phyloP scores from a whole-genome alignment of 441 rosid species.

The Eutrema salsugineum region DNA sequence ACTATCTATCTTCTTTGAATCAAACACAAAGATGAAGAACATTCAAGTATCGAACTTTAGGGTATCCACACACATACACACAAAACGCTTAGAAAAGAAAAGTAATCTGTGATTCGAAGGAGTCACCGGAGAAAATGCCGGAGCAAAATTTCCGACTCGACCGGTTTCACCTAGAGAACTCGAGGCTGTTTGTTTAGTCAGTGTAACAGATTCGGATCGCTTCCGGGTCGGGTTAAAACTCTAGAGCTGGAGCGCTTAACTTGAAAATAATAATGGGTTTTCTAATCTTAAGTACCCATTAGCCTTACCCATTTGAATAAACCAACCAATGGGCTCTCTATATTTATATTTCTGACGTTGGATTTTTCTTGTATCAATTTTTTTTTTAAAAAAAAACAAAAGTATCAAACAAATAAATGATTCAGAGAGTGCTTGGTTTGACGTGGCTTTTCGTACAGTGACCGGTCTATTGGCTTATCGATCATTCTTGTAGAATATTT shows the following conservation, averaged over 20 bases:
- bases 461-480: not conserved
- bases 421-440: slow-evolving; percentile 7
- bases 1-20: too few relatives aligned
- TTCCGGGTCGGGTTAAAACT: not conserved
- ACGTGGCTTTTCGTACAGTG: not conserved
- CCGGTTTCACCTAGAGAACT: not conserved
- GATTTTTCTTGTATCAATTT: not conserved
- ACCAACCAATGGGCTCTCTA: not conserved
- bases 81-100: too few relatives aligned
- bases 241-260: too few relatives aligned
- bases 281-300: not conserved
- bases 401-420: too few relatives aligned
- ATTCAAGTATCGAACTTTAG: too few relatives aligned
- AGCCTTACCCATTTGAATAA: not conserved
- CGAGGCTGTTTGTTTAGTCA: not conserved
- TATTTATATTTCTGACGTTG: not conserved
- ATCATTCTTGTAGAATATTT: too few relatives aligned
- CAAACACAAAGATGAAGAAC: too few relatives aligned
- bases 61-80: too few relatives aligned
- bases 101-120: not conserved
- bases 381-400: not conserved
- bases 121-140: too few relatives aligned
- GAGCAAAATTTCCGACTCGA: not conserved
- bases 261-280: not conserved
- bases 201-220: not conserved